Evolutionary conservation across 768 basidiomycete species (phyloP).

Genomic region (Rossbeevera mucosa): DNA sequence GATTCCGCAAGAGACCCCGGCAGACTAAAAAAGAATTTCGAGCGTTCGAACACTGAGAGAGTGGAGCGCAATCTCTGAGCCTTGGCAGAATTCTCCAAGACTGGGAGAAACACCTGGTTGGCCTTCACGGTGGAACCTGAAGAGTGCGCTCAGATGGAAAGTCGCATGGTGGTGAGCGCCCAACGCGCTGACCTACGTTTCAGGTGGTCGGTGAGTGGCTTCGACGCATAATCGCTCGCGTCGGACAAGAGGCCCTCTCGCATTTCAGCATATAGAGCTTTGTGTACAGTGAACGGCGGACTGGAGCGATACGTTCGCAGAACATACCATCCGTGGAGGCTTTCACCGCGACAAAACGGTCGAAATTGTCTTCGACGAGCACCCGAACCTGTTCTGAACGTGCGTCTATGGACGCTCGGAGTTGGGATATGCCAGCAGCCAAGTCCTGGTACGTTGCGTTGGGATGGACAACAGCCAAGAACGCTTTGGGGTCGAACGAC

Average conservation of each 20-base stretch:
- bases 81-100: constrained; percentile 92
- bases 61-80: constrained; percentile 90
- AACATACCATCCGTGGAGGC: constrained; percentile 86
- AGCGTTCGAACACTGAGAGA: constrained; percentile 91
- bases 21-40: constrained; percentile 98
- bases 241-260: constrained; percentile 77
- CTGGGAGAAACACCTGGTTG: constrained; percentile 92
- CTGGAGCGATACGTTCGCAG: constrained; percentile 2
- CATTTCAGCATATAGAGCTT: constrained; percentile 95
- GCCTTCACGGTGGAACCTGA: constrained; percentile 89
- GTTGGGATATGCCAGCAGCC: constrained; percentile 65
- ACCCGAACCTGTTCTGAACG: constrained; percentile 93
- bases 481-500: constrained; percentile 92
- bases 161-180: neutral
- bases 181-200: constrained; percentile 54
- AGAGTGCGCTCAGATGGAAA: constrained; percentile 3
- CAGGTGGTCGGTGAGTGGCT: constrained; percentile 74
- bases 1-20: constrained; percentile 85
- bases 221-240: constrained; percentile 76
- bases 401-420: constrained; percentile 78
- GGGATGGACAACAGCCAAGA: constrained; percentile 87
- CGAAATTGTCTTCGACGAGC: constrained; percentile 96
- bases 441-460: constrained; percentile 94
- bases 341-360: constrained; percentile 96
- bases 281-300: constrained; percentile 5